Evolutionary conservation across 441 rosid genomes (phyloP).

Genomic region (Adansonia gregorii): DNA sequence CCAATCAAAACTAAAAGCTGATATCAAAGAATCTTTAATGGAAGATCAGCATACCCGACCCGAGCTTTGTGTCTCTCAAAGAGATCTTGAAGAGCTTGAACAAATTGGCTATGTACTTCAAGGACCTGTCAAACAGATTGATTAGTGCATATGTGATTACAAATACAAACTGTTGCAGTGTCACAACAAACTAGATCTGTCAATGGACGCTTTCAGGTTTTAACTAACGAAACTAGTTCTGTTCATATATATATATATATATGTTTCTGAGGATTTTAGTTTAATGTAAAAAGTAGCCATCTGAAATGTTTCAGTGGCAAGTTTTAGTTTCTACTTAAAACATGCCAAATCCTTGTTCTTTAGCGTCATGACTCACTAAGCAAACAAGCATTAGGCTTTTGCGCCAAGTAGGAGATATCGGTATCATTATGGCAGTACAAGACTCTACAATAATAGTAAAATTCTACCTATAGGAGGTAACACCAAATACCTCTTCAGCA

Average conservation of each 20-base stretch:
- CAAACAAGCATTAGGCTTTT: not conserved
- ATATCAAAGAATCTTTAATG: slow-evolving; percentile 54
- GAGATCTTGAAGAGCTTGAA: slow-evolving; percentile 55
- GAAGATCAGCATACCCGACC: slow-evolving; percentile 50
- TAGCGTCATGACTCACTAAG: not conserved
- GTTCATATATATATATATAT: not conserved
- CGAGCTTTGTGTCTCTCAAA: slow-evolving; percentile 53
- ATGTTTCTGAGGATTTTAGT: not conserved
- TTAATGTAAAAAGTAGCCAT: not conserved
- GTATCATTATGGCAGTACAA: not conserved
- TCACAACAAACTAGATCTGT: not conserved
- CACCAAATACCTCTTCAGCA: slow-evolving; percentile 27
- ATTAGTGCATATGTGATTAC: not conserved
- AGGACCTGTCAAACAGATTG: slow-evolving; percentile 37
- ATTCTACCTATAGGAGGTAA: not conserved
- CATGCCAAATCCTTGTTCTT: not conserved
- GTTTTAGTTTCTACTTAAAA: not conserved
- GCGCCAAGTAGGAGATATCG: not conserved
- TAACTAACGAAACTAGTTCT: not conserved
- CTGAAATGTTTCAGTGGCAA: not conserved
- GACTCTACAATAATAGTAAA: not conserved
- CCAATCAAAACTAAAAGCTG: not conserved
- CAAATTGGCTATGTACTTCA: slow-evolving; percentile 49
- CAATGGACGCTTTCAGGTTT: not conserved
- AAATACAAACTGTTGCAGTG: not conserved